Evolutionary conservation across 495 filamentous ascomycete genomes (phyloP), one percentile per base, ranked within the genome.

Genomic region (Lepraria neglecta): DNA sequence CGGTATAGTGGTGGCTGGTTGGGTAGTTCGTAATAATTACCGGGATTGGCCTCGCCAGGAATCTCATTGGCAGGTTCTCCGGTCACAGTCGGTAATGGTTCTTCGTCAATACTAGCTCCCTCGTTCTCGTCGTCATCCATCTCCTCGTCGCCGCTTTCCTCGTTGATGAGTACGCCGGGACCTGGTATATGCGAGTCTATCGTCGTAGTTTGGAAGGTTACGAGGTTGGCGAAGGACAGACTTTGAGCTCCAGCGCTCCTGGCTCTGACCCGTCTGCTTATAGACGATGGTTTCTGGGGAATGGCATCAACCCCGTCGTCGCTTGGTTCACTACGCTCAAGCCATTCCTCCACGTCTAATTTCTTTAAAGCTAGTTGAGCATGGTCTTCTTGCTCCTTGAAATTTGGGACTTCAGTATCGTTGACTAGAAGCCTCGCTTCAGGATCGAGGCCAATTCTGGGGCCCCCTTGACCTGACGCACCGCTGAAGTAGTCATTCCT

Each of bases 161-260:
- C 79, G 59, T 78, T 68, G 14, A 81, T 62, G 24, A 80, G 65
- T 30, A 76, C 59, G 6, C 77, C 77, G 12, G 79, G 79, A 0
- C 78, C 78, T 11, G 75, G 78, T n/a, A 77, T 71, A 17, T 69
- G 50, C 15, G 62, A 62, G 35, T 72, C 67, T 56, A 57, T 60
- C 33, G 63, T 45, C 51, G 62, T 44, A 46, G 64, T 30, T 70
- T 70, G 19, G 24, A 64, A 50, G 28, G 47, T 63, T 52, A 58
- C 64, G 19, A 68, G 47, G 44, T 68, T 68, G 27, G 64, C 66
- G 45, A 78, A 77, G 17, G 77, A 71, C 33, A 75, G 67, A 1
- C 73, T 74, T 45, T 70, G 72, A 33, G 75, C 76, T 27, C 78
- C 77, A 19, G 77, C 72, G 59, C 79, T 82, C 56, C 74, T 77